A percentile compares a stretch with the other conserved stretches of the same genome.
These are phyloP conservation scores for Arthroderma uncinatum DNA, from an alignment of 2,329 filamentous ascomycete genomes.

Conservation along the genomic window DNA sequence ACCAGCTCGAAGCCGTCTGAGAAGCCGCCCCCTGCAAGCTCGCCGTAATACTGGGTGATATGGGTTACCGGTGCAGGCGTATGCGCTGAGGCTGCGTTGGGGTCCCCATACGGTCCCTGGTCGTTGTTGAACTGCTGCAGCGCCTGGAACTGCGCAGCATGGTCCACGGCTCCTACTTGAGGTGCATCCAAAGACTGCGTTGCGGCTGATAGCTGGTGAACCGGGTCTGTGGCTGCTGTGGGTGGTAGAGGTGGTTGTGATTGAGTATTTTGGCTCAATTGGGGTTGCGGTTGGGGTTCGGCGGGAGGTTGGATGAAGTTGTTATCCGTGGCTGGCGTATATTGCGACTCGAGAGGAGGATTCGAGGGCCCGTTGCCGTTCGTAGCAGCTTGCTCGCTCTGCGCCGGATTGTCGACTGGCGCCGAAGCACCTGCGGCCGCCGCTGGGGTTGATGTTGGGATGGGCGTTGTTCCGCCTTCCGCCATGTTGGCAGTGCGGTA, in stretches of 20 bases:
- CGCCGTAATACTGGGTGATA: slow-evolving; percentile 38
- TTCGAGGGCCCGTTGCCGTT: neutral
- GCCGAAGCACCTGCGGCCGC: neutral
- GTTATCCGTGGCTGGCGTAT: neutral
- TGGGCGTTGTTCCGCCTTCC: neutral
- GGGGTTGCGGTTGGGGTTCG: neutral
- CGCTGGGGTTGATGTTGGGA: neutral
- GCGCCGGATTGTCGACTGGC: neutral
- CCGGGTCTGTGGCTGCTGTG: neutral
- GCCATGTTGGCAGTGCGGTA: neutral
- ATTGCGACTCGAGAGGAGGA: neutral
- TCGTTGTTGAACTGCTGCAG: slow-evolving; percentile 7
- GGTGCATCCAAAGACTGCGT: slow-evolving; percentile 10
- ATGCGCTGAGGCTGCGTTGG: neutral
- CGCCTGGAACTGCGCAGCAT: slow-evolving; percentile 16
- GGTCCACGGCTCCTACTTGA: slow-evolving; percentile 27
- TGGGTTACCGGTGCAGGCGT: neutral
- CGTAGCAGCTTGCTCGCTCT: neutral
- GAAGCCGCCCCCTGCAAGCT: slow-evolving; percentile 33
- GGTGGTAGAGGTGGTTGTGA: neutral
- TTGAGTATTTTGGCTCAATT: neutral
- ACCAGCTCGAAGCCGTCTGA: slow-evolving; percentile 43
- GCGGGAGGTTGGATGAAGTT: neutral
- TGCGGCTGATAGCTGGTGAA: neutral
- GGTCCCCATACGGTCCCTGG: slow-evolving; percentile 11